Evolutionary conservation across 2,329 filamentous ascomycete species (phyloP).

Genomic region (Pseudogymnoascus sp.): DNA sequence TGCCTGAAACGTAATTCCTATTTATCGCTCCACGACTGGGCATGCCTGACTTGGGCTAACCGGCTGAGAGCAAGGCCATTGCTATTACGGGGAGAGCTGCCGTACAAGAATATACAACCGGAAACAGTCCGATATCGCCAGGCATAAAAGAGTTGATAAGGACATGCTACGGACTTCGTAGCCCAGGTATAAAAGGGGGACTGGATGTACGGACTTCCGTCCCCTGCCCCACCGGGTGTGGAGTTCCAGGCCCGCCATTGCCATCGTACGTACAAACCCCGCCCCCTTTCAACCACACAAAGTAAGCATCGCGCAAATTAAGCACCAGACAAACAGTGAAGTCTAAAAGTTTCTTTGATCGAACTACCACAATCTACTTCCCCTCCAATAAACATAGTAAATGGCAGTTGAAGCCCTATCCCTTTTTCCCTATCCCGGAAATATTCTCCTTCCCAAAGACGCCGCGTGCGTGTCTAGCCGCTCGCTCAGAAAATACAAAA

Average conservation of each 20-base stretch:
- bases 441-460: not conserved
- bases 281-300: not conserved
- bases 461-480: not conserved
- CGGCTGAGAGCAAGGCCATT: too few species aligned
- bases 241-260: not conserved
- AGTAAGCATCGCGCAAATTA: not conserved
- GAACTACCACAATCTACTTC: not conserved
- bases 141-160: not conserved
- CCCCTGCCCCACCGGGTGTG: not conserved
- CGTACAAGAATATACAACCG: not conserved
- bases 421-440: slow-evolving; percentile 4
- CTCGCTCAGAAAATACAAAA: not conserved
- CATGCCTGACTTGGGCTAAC: too few species aligned
- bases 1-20: too few species aligned
- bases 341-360: not conserved
- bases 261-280: not conserved
- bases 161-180: not conserved
- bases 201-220: not conserved
- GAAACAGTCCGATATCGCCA: not conserved
- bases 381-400: not conserved
- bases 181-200: not conserved
- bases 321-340: not conserved
- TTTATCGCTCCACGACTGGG: too few species aligned
- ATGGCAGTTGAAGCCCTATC: slow-evolving; percentile 7
- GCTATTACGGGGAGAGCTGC: not conserved